phyloP scores from a whole-genome alignment of 2,329 filamentous ascomycete species.

The Pseudocercospora vitis region DNA sequence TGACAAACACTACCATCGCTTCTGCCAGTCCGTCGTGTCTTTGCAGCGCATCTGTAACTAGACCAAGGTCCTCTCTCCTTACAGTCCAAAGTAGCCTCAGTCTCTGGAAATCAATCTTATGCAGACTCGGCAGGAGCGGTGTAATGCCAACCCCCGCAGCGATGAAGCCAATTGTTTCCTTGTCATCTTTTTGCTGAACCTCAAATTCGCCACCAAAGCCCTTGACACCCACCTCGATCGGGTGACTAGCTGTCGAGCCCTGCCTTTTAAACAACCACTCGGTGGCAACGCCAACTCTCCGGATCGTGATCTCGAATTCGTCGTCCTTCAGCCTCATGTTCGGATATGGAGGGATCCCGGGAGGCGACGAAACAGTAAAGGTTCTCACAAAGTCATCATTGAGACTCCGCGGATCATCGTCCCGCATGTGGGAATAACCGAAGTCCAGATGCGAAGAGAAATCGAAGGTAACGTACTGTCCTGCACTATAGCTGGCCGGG shows the following conservation, averaged over 20 bases:
- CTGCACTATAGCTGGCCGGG: conserved; percentile 58
- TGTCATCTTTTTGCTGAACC: conserved; percentile 33
- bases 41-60: conserved; percentile 62
- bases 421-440: conserved; percentile 81
- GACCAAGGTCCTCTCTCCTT: conserved; percentile 58
- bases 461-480: conserved; percentile 76
- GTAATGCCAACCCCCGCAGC: conserved; percentile 83
- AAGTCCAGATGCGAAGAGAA: conserved; percentile 67
- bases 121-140: conserved; percentile 63
- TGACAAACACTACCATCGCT: conserved; percentile 64
- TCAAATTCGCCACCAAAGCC: conserved; percentile 71
- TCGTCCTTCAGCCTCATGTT: conserved; percentile 33
- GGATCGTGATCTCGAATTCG: conserved; percentile 70
- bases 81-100: conserved; percentile 70
- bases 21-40: conserved; percentile 53
- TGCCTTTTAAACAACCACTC: conserved; percentile 56
- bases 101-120: conserved; percentile 36
- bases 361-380: conserved; percentile 72
- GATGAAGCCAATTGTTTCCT: conserved; percentile 60
- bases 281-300: conserved; percentile 69
- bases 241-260: conserved; percentile 28
- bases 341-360: conserved; percentile 38
- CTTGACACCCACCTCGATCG: conserved; percentile 64
- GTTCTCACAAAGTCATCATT: conserved; percentile 85
- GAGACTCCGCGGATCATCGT: conserved; percentile 73